A percentile compares a stretch with the other conserved stretches of the same genome.
phyloP scores from a whole-genome alignment of 306 rosid species.

The Pueraria montana region DNA sequence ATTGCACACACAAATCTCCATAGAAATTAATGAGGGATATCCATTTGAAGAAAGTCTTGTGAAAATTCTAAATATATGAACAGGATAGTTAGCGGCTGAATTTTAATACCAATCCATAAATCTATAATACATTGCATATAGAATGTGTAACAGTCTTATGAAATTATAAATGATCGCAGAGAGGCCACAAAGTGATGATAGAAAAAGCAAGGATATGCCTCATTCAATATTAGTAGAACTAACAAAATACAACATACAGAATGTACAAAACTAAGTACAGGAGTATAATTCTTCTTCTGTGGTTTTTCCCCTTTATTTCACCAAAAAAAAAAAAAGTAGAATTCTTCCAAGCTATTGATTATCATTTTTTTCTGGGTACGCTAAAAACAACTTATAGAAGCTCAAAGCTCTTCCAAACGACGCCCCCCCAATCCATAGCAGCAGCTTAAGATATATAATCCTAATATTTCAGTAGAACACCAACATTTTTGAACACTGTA shows the following conservation, averaged over 20 bases:
- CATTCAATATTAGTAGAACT: constrained; percentile 21
- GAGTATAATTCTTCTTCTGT: neutral
- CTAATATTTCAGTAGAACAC: constrained; percentile 24
- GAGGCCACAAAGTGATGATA: constrained; percentile 17
- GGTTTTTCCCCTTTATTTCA: neutral
- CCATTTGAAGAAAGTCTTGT: constrained; percentile 34
- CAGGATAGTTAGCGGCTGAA: constrained; percentile 15
- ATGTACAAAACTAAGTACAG: constrained; percentile 32
- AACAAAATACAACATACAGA: constrained; percentile 21
- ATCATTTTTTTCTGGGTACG: neutral
- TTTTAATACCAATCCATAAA: constrained; percentile 8
- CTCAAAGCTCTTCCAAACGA: too few relatives aligned
- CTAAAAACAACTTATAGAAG: too few relatives aligned
- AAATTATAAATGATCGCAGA: constrained; percentile 3
- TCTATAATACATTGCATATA: constrained; percentile 4
- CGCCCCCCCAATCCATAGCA: too few relatives aligned
- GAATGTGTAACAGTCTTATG: constrained; percentile 27
- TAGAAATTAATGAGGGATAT: constrained; percentile 23
- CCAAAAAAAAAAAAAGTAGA: neutral
- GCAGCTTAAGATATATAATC: constrained; percentile 4
- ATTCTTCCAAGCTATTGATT: constrained; percentile 13
- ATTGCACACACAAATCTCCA: constrained; percentile 33
- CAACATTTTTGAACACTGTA: constrained; percentile 18
- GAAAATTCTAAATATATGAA: constrained; percentile 18
- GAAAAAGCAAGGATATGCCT: constrained; percentile 30